Conservation (phyloP, 2,329 filamentous ascomycete genomes). For the Elsinoe batatas region DNA sequence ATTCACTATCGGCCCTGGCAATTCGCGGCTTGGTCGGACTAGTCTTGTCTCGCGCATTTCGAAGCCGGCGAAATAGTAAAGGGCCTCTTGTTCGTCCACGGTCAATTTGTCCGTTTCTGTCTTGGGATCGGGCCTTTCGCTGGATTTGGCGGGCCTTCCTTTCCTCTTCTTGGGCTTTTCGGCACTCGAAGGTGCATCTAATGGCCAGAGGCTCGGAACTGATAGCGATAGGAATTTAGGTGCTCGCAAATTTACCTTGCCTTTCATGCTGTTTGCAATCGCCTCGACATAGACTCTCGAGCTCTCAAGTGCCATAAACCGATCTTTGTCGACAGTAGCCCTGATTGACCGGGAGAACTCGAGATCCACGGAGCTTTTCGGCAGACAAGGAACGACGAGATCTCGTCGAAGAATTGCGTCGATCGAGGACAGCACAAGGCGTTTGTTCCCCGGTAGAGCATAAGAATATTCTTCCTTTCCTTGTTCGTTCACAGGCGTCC, state of each 20-base stretch:
- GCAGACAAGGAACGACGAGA: constrained; percentile 5
- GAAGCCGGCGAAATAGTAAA: constrained; percentile 16
- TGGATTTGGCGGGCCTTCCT: not conserved
- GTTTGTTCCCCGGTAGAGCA: not conserved
- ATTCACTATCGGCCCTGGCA: not conserved
- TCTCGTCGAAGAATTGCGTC: constrained; percentile 3
- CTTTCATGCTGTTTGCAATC: constrained; percentile 1
- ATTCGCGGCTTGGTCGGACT: not conserved
- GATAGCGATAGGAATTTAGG: not conserved
- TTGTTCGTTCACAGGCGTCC: too few relatives aligned
- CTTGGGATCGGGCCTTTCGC: not conserved
- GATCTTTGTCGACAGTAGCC: not conserved
- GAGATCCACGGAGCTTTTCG: constrained; percentile 12
- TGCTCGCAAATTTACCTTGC: constrained; percentile 7
- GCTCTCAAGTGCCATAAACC: not conserved
- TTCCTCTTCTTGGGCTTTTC: not conserved
- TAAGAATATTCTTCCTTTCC: too few relatives aligned
- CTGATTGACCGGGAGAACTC: constrained; percentile 1
- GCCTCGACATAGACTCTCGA: constrained; percentile 12
- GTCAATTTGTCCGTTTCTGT: not conserved
- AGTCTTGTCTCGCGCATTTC: constrained; percentile 5
- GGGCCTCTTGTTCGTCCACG: not conserved
- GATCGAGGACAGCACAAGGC: constrained; percentile 6
- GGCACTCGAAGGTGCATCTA: not conserved
- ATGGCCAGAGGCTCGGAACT: not conserved